A percentile compares a stretch with the other conserved stretches of the same genome.
phyloP scores from a whole-genome alignment of 129 eudicot species.

The Kitagawia praeruptora region DNA sequence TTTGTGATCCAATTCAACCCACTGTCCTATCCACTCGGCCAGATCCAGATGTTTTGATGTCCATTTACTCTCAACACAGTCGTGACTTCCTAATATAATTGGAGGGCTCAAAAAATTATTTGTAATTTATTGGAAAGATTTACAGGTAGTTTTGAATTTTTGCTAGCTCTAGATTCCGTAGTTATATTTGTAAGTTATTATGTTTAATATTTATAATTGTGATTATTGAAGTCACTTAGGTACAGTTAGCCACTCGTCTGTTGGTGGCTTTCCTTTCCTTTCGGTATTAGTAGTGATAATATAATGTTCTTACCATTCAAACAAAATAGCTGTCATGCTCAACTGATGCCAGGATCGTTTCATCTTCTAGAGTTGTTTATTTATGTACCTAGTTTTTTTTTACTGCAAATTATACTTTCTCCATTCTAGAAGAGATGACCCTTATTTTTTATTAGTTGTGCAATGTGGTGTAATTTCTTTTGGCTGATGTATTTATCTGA shows the following conservation, averaged over 20 bases:
- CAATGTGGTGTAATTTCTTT: not conserved
- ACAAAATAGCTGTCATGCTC: not conserved
- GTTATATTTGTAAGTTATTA: not conserved
- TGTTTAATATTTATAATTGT: not conserved
- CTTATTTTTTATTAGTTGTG: not conserved
- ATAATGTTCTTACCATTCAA: not conserved
- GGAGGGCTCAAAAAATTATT: not conserved
- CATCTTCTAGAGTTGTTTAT: not conserved
- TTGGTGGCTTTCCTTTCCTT: no score
- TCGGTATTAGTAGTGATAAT: not conserved
- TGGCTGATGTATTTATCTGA: not conserved
- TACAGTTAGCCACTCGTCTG: not conserved
- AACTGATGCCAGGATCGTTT: not conserved
- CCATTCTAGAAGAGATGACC: not conserved
- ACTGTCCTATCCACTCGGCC: not conserved
- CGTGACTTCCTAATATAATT: not conserved
- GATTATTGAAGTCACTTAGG: not conserved
- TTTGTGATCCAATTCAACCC: not conserved
- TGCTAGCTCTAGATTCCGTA: not conserved
- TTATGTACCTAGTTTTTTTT: not conserved
- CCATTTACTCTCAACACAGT: not conserved
- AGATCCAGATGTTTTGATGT: not conserved
- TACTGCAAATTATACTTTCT: not conserved
- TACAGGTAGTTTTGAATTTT: not conserved
- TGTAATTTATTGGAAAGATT: not conserved